These are phyloP conservation scores for Paramecium biaurelia DNA, from an alignment of 73 alveolate species.

Conservation along the genomic window DNA sequence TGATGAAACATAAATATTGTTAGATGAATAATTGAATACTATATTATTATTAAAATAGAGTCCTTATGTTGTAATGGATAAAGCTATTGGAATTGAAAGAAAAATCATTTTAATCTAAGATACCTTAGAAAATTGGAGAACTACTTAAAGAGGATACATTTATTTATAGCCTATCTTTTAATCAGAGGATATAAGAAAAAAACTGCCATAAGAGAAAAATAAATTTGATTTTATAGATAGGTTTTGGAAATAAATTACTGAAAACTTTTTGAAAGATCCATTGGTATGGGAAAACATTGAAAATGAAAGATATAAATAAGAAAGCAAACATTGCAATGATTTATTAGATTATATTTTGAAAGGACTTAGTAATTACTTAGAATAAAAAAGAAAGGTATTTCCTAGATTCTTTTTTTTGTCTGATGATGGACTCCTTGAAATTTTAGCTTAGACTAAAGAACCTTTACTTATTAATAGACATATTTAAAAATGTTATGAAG, in stretches of 20 bases:
- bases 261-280: constrained; percentile 71
- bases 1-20: constrained; percentile 77
- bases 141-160: constrained; percentile 97
- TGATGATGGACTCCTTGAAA: constrained; percentile 95
- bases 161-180: constrained; percentile 99
- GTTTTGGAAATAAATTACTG: constrained; percentile 95
- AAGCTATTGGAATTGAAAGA: constrained; percentile 83
- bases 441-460: constrained; percentile 94
- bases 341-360: constrained; percentile 93
- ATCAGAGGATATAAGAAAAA: constrained; percentile 97
- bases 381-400: constrained; percentile 95
- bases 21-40: constrained; percentile 82
- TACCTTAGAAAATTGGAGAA: constrained; percentile 93
- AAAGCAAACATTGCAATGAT: constrained; percentile 73
- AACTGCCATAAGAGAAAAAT: constrained; percentile 89
- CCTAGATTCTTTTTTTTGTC: constrained; percentile 99
- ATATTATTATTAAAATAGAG: constrained; percentile 84
- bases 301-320: constrained; percentile 78
- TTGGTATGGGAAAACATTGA: constrained; percentile 64
- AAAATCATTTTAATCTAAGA: constrained; percentile 87
- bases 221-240: constrained; percentile 88
- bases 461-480: constrained; percentile 94
- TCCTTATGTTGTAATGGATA: constrained; percentile 77
- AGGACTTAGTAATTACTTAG: constrained; percentile 90
- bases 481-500: constrained; percentile 94